Evolutionary conservation across 768 basidiomycete genomes (phyloP), one percentile per base, ranked within the genome.

Genomic region (Hygrophoropsis aurantiaca): DNA sequence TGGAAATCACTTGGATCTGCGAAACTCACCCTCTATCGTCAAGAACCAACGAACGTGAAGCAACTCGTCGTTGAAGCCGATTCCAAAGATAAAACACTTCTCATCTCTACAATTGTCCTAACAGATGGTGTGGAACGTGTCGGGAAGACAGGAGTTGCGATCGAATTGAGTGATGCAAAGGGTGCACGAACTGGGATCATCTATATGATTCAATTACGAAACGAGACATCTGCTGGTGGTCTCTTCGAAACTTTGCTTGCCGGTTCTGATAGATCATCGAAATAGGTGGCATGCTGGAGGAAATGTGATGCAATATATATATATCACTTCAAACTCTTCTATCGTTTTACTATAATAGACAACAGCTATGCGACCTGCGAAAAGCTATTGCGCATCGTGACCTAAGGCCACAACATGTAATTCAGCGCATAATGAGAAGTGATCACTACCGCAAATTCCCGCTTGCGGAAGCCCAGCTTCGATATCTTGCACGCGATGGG

Each of bases 91-190:
- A 85, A 84, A 57, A 74, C 82, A 4, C 74, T 92, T 55, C 66
- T 98, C 34, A 94, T 99, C 53, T 95, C 92, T 34, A 97, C 97
- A 5, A 97, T 98, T 52, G 90, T 99, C 24, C 73, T 97, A 42
- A 91, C 86, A 4, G 94, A 97, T 64, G 97, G 94, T 7, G 95
- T 98, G 21, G 97, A 99, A 69, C 78, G 95, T 38, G 95, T 99
- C n/a, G 97, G 91, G 18, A 97, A 95, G 72, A 98, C 95, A 2
- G 97, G 97, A 11, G 87, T 99, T 33, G 97, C 97, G 37, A 86
- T 99, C 52, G 95, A 98, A 67, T 70, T 99, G 42, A 94, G 90
- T 66, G 90, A 94, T 71, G 54, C 65, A 1, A 77, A 84, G 47
- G 97, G 97, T n/a, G 66, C 80, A 40, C 80, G 95, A 50, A 94